A percentile compares a stretch with the other conserved stretches of the same genome.
Conservation (phyloP, 306 rosid genomes). For the Citrullus mucosospermus region DNA sequence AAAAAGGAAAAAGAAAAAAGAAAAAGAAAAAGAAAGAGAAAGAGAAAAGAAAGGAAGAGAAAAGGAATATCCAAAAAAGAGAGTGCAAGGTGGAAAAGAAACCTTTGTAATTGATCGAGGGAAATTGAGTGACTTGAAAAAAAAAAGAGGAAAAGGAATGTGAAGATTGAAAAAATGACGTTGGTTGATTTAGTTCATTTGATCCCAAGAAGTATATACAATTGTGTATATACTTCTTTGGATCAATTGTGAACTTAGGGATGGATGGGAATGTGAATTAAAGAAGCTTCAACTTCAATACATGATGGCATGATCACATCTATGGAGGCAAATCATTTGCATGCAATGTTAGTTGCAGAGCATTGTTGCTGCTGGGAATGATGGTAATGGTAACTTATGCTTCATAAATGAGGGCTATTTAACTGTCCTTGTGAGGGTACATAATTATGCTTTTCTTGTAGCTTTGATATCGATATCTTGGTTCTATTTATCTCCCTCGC, state of each 20-base stretch:
- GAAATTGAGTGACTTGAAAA: background rate
- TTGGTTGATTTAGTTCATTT: background rate
- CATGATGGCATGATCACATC: slow-evolving; percentile 31
- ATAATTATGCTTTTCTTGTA: slow-evolving; percentile 31
- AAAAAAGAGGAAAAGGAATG: background rate
- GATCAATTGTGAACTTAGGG: slow-evolving; percentile 1
- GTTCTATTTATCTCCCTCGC: slow-evolving; percentile 20
- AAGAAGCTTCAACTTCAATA: slow-evolving; percentile 42
- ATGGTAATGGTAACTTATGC: slow-evolving; percentile 49
- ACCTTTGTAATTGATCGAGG: background rate
- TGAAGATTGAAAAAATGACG: background rate
- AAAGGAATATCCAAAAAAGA: slow-evolving; percentile 3
- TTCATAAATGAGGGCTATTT: slow-evolving; percentile 31
- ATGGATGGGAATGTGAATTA: slow-evolving; percentile 31
- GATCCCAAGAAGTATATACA: background rate
- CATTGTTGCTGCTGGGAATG: slow-evolving; percentile 43
- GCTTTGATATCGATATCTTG: slow-evolving; percentile 27
- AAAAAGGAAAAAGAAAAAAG: background rate
- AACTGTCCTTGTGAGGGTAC: slow-evolving; percentile 31
- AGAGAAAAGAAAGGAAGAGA: slow-evolving; percentile 1
- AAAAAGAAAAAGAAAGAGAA: background rate
- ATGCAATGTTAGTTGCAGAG: slow-evolving; percentile 39
- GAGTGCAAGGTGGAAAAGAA: slow-evolving; percentile 2
- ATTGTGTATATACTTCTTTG: background rate
- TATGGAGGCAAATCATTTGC: slow-evolving; percentile 39